Conservation (phyloP, 192 early-diverging fungal species). For the Coemansia sp. region DNA sequence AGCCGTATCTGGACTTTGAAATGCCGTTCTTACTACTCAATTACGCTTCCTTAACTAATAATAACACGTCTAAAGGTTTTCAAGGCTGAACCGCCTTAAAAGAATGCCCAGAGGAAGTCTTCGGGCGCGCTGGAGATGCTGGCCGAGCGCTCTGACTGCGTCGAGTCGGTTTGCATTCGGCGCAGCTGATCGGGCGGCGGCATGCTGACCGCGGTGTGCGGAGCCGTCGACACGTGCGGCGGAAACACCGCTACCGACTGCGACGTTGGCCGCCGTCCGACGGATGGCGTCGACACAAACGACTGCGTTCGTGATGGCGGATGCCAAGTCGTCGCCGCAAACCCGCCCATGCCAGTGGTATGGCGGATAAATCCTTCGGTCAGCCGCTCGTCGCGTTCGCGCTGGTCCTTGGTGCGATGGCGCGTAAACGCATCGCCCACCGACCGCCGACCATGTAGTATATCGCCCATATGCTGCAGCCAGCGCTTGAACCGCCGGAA, state of each 20-base stretch:
- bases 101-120: slow-evolving; percentile 8
- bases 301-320: slow-evolving; percentile 24
- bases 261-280: neutral
- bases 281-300: neutral
- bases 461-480: slow-evolving; percentile 7
- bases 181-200: neutral
- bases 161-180: neutral
- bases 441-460: slow-evolving; percentile 16
- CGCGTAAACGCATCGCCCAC: slow-evolving; percentile 6
- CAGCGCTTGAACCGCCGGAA: slow-evolving; percentile 20
- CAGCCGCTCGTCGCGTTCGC: slow-evolving; percentile 27
- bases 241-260: neutral
- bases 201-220: slow-evolving; percentile 4
- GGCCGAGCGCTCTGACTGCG: neutral
- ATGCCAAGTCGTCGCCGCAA: slow-evolving; percentile 30
- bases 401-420: slow-evolving; percentile 13
- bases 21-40: no score
- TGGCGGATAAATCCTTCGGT: slow-evolving; percentile 44
- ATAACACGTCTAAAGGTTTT: neutral
- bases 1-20: no score
- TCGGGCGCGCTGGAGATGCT: slow-evolving; percentile 11
- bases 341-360: slow-evolving; percentile 42
- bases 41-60: neutral
- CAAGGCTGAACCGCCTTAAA: neutral
- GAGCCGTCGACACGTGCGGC: neutral